Evolutionary conservation across 495 filamentous ascomycete genomes (phyloP).

Genomic region (Aspergillus incahuasiensis): DNA sequence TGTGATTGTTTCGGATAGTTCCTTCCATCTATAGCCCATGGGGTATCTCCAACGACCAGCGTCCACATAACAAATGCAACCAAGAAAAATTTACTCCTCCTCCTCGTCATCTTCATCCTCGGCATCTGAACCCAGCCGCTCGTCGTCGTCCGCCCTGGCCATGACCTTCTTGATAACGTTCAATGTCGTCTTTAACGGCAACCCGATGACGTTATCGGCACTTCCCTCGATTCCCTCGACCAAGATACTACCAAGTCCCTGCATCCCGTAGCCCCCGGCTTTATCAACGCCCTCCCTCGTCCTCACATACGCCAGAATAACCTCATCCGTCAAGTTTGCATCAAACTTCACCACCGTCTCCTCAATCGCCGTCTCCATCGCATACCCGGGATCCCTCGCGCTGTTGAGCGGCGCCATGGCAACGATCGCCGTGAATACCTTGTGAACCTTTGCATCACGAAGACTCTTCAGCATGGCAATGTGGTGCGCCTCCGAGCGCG

Average conservation of each 20-base stretch:
- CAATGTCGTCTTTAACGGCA: conserved; percentile 78
- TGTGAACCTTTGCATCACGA: conserved; percentile 67
- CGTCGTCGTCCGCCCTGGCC: conserved; percentile 51
- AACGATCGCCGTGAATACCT: conserved; percentile 77
- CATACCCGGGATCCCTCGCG: conserved; percentile 77
- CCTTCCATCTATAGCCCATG: neutral
- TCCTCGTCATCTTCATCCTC: conserved; percentile 24
- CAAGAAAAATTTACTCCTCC: neutral
- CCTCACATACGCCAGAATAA: conserved; percentile 80
- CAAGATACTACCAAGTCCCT: conserved; percentile 79
- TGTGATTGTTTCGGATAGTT: conserved; percentile 11
- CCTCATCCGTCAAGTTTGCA: conserved; percentile 66
- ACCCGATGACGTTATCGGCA: conserved; percentile 93
- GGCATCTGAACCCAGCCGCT: conserved; percentile 32
- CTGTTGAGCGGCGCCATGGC: conserved; percentile 74
- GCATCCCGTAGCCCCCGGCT: conserved; percentile 92
- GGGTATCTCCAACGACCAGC: conserved; percentile 1
- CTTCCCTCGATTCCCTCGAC: conserved; percentile 85
- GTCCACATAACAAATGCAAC: neutral
- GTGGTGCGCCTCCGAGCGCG: conserved; percentile 72
- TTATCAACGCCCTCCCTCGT: conserved; percentile 95
- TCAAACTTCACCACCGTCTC: conserved; percentile 84
- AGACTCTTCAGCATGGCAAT: conserved; percentile 74
- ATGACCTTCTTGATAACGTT: conserved; percentile 82
- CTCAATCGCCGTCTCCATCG: conserved; percentile 72